Evolutionary conservation across 2,329 filamentous ascomycete species (phyloP), one percentile per base, ranked within the genome.

Genomic region (Botrytis byssoidea): DNA sequence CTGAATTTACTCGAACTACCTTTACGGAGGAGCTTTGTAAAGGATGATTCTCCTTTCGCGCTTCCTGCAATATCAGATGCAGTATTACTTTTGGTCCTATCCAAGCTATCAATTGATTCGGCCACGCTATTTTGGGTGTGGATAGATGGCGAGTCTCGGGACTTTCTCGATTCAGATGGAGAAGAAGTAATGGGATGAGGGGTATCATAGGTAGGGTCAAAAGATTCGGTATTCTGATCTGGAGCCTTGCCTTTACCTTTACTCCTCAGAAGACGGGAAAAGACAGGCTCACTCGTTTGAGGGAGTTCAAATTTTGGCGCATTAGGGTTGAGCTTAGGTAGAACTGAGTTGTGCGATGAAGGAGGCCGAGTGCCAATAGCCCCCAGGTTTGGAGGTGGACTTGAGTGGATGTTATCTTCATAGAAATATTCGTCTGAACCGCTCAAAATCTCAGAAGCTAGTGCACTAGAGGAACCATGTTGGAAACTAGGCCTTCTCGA

Each of bases 401-500:
- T 86, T 6, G 84, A 83, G 75, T 87, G 84, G 0, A 85, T 85
- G 69, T 88, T 84, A 51, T 88, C 89, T 32, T 86, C 86, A 72
- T 89, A 86, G 35, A 91, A 81, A 51, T 91, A 90, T 75, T 89
- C 89, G 77, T 91, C 89, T 44, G 91, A 89, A 0, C 88, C 89
- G 20, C 88, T 89, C 18, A 88, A 88, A 29, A 91, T 82, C 0
- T 87, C 89, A 4, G 89, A 90, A 74, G 89, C 87, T 29, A 90
- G 81, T 29, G 81, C 88, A 16, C 87, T 90, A 1, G 92, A 91
- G 1, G 92, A 93, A 20, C 92, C 93, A 78, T 90, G 88, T 76
- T 96, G 93, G 12, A 94, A 85, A 0, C 94, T 97, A 22, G 93
- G 93, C 51, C 95, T 88, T 68, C 95, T 89, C 48, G 94, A 97